Percentiles rank a stretch among this genome's conserved stretches.
phyloP scores from a whole-genome alignment of 331 rosid genomes.

The Rosa hybrid region DNA sequence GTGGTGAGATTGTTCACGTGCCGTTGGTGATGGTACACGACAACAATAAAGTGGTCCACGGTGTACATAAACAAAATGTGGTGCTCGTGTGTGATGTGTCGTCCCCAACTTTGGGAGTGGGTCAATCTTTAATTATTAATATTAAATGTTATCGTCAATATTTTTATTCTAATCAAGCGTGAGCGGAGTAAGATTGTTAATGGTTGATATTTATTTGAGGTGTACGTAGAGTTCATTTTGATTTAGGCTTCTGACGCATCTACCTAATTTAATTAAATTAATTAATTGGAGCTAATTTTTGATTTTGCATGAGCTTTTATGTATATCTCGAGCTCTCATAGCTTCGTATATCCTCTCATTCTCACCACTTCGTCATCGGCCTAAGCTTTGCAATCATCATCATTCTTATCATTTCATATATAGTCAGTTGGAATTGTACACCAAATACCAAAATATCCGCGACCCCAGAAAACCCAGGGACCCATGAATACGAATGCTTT shows the following conservation, averaged over 20 bases:
- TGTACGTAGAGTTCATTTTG: background rate
- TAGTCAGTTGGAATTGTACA: background rate
- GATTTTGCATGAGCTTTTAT: background rate
- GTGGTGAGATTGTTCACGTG: background rate
- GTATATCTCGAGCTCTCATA: background rate
- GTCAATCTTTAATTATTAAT: background rate
- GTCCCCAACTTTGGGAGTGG: background rate
- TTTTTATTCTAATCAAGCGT: background rate
- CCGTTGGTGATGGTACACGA: background rate
- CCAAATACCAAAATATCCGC: background rate
- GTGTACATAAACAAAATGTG: background rate
- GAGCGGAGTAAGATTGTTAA: background rate
- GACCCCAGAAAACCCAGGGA: background rate
- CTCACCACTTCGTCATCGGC: slow-evolving; percentile 1
- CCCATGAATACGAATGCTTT: background rate
- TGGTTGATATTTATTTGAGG: background rate
- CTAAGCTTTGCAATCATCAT: background rate
- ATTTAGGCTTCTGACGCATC: background rate
- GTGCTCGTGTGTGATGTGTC: background rate
- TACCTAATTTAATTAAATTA: too few relatives aligned
- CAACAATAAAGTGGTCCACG: background rate
- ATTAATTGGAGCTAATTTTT: background rate
- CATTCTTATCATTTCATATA: background rate
- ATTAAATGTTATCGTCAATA: background rate
- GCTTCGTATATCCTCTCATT: background rate